Conservation (phyloP, 768 basidiomycete species). For the Rhodotorula sphaerocarpa region DNA sequence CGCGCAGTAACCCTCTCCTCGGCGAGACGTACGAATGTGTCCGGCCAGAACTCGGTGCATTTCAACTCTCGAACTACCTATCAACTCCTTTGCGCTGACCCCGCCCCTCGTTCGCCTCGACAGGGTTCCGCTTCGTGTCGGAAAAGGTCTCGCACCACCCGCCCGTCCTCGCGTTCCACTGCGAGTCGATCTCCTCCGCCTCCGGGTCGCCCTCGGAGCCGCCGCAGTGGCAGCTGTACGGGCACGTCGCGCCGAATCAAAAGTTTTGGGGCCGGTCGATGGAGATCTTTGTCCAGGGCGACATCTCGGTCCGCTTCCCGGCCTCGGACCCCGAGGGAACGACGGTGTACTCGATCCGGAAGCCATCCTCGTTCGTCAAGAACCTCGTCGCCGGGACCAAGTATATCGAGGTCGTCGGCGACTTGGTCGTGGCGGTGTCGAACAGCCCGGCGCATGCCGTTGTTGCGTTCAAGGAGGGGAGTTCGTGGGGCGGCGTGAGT, state of each 20-base stretch:
- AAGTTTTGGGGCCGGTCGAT: conserved; percentile 39
- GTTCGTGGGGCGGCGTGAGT: conserved; percentile 78
- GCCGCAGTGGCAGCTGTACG: conserved; percentile 29
- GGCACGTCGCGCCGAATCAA: conserved; percentile 24
- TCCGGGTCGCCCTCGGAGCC: too few species aligned
- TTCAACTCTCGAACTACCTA: conserved; percentile 57
- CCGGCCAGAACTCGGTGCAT: conserved; percentile 65
- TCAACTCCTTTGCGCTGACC: conserved; percentile 41
- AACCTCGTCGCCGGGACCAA: conserved; percentile 38
- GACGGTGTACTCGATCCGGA: conserved; percentile 23
- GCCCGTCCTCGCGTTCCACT: conserved; percentile 32
- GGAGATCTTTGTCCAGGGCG: conserved; percentile 24
- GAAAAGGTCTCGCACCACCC: conserved; percentile 98
- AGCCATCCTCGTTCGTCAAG: conserved; percentile 33
- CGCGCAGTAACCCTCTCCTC: conserved; percentile 60
- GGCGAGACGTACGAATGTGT: conserved; percentile 94
- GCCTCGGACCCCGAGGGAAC: conserved; percentile 22
- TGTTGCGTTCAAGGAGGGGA: conserved; percentile 75
- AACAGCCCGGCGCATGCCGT: conserved; percentile 70
- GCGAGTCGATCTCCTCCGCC: too few species aligned
- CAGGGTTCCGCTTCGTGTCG: conserved; percentile 44
- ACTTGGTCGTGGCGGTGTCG: conserved; percentile 27
- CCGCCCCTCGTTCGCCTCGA: background rate
- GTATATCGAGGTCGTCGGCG: conserved; percentile 37
- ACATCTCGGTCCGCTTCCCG: conserved; percentile 29